Evolutionary conservation across 2,329 filamentous ascomycete genomes (phyloP).

Genomic region (Trichophyton verrucosum): DNA sequence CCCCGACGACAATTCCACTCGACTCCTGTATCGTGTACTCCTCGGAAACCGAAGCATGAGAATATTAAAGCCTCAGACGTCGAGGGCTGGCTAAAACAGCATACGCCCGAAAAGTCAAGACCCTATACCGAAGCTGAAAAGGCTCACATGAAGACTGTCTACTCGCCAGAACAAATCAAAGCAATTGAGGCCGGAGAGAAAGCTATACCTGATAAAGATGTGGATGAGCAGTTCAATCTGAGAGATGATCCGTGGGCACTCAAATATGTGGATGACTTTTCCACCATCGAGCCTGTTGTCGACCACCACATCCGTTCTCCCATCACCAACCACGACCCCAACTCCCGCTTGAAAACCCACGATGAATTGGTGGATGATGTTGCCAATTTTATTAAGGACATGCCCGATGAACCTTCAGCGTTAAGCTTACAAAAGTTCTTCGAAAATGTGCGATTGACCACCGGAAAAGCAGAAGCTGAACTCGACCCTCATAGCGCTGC

Average conservation of each 20-base stretch:
- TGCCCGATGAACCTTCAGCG: slow-evolving; percentile 40
- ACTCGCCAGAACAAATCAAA: slow-evolving; percentile 67
- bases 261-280: slow-evolving; percentile 72
- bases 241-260: slow-evolving; percentile 61
- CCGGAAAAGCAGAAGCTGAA: slow-evolving; percentile 39
- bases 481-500: slow-evolving; percentile 38
- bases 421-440: slow-evolving; percentile 32
- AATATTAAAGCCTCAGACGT: slow-evolving; percentile 26
- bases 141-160: slow-evolving; percentile 50
- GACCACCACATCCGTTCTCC: slow-evolving; percentile 52
- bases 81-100: slow-evolving; percentile 13
- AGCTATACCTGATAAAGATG: slow-evolving; percentile 60
- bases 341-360: slow-evolving; percentile 48
- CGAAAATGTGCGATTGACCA: slow-evolving; percentile 39
- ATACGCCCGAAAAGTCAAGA: slow-evolving; percentile 28
- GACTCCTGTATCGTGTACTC: slow-evolving; percentile 24
- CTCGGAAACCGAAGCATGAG: slow-evolving; percentile 27
- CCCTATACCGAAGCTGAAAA: slow-evolving; percentile 57
- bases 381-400: slow-evolving; percentile 28
- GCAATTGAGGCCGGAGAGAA: slow-evolving; percentile 71
- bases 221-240: slow-evolving; percentile 59
- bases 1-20: slow-evolving; percentile 40
- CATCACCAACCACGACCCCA: slow-evolving; percentile 42
- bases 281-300: slow-evolving; percentile 60
- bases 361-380: slow-evolving; percentile 52